Evolutionary conservation across 352 stramenopile genomes (phyloP).

Genomic region (Pythium graminicola): DNA sequence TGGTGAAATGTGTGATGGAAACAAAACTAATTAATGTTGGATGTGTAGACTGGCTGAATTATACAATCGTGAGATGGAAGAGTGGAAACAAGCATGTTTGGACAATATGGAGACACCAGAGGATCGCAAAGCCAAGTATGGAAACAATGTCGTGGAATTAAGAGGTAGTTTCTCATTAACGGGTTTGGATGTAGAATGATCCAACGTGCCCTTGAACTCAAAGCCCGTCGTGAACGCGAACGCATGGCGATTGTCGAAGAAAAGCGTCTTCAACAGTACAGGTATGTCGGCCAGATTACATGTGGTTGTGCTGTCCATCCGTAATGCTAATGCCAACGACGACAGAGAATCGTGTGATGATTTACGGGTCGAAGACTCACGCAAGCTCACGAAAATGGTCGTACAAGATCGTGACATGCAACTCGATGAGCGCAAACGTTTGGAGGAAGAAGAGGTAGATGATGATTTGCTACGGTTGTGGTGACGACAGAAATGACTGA

Average conservation of each 20-base stretch:
- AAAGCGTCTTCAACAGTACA: constrained; percentile 70
- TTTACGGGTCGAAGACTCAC: constrained; percentile 50
- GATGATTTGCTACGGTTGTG: background rate
- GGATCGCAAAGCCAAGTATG: constrained; percentile 71
- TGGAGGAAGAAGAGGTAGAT: constrained; percentile 43
- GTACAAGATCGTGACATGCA: constrained; percentile 54
- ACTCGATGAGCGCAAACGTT: constrained; percentile 40
- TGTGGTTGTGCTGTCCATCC: no score
- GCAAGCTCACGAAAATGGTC: constrained; percentile 53
- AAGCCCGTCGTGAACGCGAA: constrained; percentile 54
- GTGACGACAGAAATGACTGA: background rate
- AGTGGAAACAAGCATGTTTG: constrained; percentile 59
- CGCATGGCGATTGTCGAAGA: constrained; percentile 57
- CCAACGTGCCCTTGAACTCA: constrained; percentile 60
- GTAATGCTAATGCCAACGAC: no score
- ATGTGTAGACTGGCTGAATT: constrained; percentile 48
- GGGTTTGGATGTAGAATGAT: constrained; percentile 50
- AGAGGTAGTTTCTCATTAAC: background rate
- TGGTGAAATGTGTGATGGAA: background rate
- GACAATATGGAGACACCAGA: constrained; percentile 71
- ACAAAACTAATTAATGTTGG: background rate
- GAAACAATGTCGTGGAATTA: background rate
- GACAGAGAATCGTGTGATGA: constrained; percentile 71
- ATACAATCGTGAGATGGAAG: constrained; percentile 71
- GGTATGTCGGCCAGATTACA: constrained; percentile 22